Evolutionary conservation across 2,329 filamentous ascomycete genomes (phyloP), one percentile per base, ranked within the genome.

Genomic region (Fusarium ramigenum): DNA sequence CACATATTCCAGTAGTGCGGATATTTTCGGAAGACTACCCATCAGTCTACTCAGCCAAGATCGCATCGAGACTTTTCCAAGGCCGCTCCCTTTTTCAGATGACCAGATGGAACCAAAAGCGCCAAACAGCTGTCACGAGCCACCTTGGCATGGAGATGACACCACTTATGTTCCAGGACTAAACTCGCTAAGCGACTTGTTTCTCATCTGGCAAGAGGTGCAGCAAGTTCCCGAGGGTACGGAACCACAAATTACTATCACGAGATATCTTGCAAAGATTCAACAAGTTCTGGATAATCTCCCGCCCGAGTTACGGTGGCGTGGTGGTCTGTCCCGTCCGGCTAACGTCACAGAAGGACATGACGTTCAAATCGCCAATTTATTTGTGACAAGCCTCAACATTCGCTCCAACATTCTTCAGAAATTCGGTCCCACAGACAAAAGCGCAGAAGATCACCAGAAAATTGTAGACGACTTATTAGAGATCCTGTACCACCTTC

Each of bases 381-480:
- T 83, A 9, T 80, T 82, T 53, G 77, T 83, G 39, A 83, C 82
- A 28, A 81, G 80, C 50, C 75, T 83, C 11, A 78, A 81, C 28
- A 77, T 83, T 3, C 77, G 80, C 10, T 83, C 82, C 5, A 82
- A 82, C 39, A 68, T 83, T 10, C 72, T 83, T 11, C 80, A 83
- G 32, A 80, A 78, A 28, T 77, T 80, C 6, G 75, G 76, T 8
- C 67, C 74, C 0, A 73, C 74, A 5, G 36, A 23, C 0, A 60
- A 28, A 1, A 76, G 59, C 39, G 57, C 63, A 19, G 28, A 62
- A 30, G 78, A 81, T 39, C 79, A 82, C 46, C 78, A 80, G 25
- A 76, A 69, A 18, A 80, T 82, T 23, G 76, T 82, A 2, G 80
- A 82, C 12, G 81, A 82, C 60, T 56, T 83, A 5, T 63, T 83